Evolutionary conservation across 2,329 filamentous ascomycete genomes (phyloP).

Genomic region (Didymella sp.): DNA sequence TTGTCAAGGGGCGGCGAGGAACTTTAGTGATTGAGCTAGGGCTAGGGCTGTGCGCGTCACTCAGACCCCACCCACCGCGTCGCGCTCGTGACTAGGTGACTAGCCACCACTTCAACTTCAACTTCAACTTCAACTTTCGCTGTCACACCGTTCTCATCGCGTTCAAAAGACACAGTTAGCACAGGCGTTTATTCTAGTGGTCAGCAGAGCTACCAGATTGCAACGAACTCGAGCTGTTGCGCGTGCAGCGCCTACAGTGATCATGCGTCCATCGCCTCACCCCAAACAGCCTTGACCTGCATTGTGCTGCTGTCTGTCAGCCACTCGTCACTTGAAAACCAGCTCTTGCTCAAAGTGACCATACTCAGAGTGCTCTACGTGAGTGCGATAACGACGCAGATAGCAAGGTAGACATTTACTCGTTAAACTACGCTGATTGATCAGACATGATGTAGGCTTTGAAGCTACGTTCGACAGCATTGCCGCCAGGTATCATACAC

Average conservation of each 20-base stretch:
- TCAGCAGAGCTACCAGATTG: background rate
- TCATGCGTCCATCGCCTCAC: conserved; percentile 4
- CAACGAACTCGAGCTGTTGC: background rate
- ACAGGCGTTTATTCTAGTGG: too few relatives aligned
- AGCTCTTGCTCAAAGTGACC: background rate
- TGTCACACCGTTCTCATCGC: background rate
- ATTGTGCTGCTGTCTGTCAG: background rate
- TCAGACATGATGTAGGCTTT: background rate
- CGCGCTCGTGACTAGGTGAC: background rate
- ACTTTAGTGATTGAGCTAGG: too few relatives aligned
- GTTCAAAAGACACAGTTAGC: background rate
- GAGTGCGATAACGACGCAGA: background rate
- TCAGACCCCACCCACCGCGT: background rate
- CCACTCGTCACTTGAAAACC: background rate
- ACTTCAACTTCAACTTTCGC: background rate
- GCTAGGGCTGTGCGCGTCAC: background rate
- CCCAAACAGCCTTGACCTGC: background rate
- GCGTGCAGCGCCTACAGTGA: conserved; percentile 1
- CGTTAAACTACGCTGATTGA: background rate
- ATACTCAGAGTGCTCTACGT: background rate
- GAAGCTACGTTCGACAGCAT: background rate
- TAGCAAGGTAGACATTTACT: background rate
- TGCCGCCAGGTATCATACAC: conserved; percentile 13
- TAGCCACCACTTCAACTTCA: background rate
- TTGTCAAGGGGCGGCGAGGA: background rate